phyloP scores from a whole-genome alignment of 495 filamentous ascomycete genomes.

The Thermochaetoides thermophila region DNA sequence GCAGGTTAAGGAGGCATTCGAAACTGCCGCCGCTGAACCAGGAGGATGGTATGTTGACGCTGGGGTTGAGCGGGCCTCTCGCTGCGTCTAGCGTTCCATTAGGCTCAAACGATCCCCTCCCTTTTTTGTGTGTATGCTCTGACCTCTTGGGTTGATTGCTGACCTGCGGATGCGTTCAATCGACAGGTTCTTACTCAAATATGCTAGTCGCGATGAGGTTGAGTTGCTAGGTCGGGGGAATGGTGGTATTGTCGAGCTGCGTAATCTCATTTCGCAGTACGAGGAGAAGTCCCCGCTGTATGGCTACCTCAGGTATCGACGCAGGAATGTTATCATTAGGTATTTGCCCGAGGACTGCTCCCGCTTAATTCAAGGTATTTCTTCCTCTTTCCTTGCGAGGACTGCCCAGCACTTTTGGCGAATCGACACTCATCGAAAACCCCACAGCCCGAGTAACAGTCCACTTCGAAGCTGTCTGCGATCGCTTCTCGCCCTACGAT shows the following conservation, averaged over 20 bases:
- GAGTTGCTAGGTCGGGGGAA: conserved; percentile 62
- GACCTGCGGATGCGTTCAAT: conserved; percentile 4
- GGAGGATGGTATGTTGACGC: conserved; percentile 73
- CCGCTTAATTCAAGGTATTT: conserved; percentile 73
- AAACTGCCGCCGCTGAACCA: conserved; percentile 60
- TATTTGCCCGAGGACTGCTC: conserved; percentile 85
- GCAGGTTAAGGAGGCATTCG: conserved; percentile 70
- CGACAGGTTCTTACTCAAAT: conserved; percentile 84
- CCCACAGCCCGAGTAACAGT: conserved; percentile 73
- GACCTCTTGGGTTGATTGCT: conserved; percentile 7
- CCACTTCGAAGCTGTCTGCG: conserved; percentile 75
- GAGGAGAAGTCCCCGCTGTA: conserved; percentile 77
- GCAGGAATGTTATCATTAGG: conserved; percentile 81
- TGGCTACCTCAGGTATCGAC: conserved; percentile 78
- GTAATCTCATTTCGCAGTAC: conserved; percentile 61
- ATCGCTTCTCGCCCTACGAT: conserved; percentile 80
- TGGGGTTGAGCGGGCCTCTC: neutral
- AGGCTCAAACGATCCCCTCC: too few relatives aligned
- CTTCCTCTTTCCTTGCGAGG: conserved; percentile 2
- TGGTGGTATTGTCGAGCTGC: conserved; percentile 73
- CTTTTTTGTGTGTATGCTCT: conserved; percentile 3
- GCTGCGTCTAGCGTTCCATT: neutral
- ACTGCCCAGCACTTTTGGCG: conserved; percentile 1
- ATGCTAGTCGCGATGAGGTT: conserved; percentile 76
- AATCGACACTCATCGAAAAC: conserved; percentile 4